phyloP scores from a whole-genome alignment of 2,329 filamentous ascomycete species.

The Penicillium hordei region DNA sequence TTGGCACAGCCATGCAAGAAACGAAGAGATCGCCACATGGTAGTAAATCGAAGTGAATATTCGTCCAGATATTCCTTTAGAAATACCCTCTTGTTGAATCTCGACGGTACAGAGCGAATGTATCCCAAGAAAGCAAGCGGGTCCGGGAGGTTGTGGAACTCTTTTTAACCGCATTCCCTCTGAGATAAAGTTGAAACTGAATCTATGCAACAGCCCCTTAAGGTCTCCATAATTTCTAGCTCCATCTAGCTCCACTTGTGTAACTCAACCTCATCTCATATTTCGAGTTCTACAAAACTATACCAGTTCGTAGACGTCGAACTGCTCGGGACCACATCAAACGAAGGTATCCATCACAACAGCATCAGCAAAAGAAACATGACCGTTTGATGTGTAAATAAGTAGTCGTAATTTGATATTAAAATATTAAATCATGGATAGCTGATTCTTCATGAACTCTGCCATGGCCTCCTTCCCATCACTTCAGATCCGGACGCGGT shows the following conservation, averaged over 20 bases:
- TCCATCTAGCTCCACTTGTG: neutral
- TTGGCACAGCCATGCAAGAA: neutral
- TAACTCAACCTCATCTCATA: neutral
- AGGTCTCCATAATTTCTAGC: neutral
- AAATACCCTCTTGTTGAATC: neutral
- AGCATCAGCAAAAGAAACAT: neutral
- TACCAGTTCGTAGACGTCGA: neutral
- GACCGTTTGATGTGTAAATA: neutral
- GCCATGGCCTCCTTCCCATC: conserved; percentile 16
- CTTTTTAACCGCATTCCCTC: neutral
- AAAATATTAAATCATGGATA: neutral
- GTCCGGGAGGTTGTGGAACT: neutral
- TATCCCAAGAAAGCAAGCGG: neutral
- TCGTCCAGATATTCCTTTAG: neutral
- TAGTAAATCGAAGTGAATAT: neutral
- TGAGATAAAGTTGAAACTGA: neutral
- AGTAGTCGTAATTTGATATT: neutral
- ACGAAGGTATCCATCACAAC: neutral
- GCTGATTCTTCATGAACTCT: conserved; percentile 40
- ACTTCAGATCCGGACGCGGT: conserved; percentile 49
- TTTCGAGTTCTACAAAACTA: neutral
- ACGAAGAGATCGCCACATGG: neutral
- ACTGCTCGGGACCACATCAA: neutral
- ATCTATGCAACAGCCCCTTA: neutral
- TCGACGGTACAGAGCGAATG: neutral